These are phyloP conservation scores for Aspergillus fructus DNA, from an alignment of 2,329 filamentous ascomycete species.

Conservation along the genomic window DNA sequence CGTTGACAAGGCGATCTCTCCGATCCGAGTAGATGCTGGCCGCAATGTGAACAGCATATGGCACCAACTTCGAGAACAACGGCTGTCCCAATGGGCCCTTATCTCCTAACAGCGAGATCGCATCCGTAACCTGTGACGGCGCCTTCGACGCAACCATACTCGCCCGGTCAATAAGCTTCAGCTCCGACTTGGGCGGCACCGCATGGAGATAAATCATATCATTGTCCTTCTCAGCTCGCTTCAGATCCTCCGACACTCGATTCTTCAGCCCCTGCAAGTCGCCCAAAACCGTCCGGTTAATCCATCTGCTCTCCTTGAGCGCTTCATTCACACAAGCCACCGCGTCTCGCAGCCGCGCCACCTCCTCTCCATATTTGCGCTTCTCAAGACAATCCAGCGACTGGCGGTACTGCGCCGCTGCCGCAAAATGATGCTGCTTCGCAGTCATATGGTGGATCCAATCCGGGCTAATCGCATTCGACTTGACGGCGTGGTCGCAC, in stretches of 20 bases:
- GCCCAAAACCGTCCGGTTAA: constrained; percentile 76
- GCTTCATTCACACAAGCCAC: constrained; percentile 81
- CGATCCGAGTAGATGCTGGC: constrained; percentile 94
- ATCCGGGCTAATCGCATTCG: constrained; percentile 82
- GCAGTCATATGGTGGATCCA: constrained; percentile 99
- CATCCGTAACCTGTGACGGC: constrained; percentile 78
- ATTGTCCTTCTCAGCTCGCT: constrained; percentile 92
- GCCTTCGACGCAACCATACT: constrained; percentile 81
- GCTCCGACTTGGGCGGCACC: constrained; percentile 83
- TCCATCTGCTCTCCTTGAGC: constrained; percentile 76
- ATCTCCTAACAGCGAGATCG: constrained; percentile 76
- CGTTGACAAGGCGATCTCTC: constrained; percentile 84
- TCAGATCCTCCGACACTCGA: constrained; percentile 81
- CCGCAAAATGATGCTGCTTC: constrained; percentile 96
- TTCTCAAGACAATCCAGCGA: constrained; percentile 92
- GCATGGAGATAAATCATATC: constrained; percentile 87
- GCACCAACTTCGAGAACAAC: constrained; percentile 86
- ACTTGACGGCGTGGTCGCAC: constrained; percentile 82
- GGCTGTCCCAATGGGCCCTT: constrained; percentile 77
- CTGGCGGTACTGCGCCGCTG: constrained; percentile 88
- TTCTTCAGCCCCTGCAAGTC: constrained; percentile 82
- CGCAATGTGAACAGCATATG: constrained; percentile 92
- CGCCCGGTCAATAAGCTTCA: constrained; percentile 80
- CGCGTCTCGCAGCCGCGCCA: constrained; percentile 80
- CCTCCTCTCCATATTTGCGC: constrained; percentile 90